phyloP scores from a whole-genome alignment of 345 rosid species.

The Aegle marmelos region DNA sequence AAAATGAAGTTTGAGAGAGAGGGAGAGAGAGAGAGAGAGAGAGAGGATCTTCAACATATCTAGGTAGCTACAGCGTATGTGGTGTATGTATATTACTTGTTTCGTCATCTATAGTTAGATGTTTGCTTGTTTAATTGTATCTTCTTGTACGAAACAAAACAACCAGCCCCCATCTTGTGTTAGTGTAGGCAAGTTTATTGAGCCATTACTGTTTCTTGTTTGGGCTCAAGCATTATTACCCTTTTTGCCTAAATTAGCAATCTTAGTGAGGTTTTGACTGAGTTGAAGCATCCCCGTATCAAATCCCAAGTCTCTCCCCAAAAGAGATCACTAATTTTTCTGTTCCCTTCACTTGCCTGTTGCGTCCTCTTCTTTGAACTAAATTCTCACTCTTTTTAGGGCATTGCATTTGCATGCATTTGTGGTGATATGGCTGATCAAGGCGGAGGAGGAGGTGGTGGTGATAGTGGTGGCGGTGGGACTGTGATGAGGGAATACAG shows the following conservation, averaged over 20 bases:
- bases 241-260: constrained; percentile 25
- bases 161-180: background rate
- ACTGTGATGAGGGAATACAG: constrained; percentile 64
- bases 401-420: constrained; percentile 30
- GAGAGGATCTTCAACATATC: background rate
- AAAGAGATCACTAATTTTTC: background rate
- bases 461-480: constrained; percentile 29
- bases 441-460: constrained; percentile 35
- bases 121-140: background rate
- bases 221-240: background rate
- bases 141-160: background rate
- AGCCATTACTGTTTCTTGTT: background rate
- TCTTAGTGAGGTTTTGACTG: constrained; percentile 28
- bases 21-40: background rate
- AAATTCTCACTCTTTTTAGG: background rate
- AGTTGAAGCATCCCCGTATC: constrained; percentile 20
- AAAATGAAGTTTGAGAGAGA: background rate
- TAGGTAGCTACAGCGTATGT: background rate
- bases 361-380: constrained; percentile 1
- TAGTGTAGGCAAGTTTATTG: constrained; percentile 4
- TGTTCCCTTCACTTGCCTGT: background rate
- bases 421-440: constrained; percentile 49
- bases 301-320: constrained; percentile 29
- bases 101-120: background rate
- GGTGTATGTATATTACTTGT: no score